Percentiles rank a stretch among this genome's conserved stretches.
Conservation (phyloP, 2,329 filamentous ascomycete species). For the Hansfordia pulvinata region DNA sequence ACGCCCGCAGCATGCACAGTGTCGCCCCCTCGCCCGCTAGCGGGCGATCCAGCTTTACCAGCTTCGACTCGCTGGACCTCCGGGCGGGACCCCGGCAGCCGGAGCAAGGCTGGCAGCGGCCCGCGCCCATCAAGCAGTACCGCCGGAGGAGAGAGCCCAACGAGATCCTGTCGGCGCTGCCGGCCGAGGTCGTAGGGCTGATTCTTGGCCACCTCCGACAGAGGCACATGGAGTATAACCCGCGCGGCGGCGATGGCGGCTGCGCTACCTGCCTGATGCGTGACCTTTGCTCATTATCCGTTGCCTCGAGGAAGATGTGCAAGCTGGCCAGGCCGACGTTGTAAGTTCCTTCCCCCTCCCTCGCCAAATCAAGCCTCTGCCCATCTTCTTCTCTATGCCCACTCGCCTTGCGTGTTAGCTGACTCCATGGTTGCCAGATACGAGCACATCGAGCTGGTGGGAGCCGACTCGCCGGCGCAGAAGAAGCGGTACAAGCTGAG, state of each 20-base stretch:
- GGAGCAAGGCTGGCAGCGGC: constrained; percentile 18
- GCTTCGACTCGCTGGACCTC: constrained; percentile 17
- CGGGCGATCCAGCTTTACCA: constrained; percentile 25
- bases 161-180: constrained; percentile 40
- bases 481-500: constrained; percentile 44
- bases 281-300: constrained; percentile 36
- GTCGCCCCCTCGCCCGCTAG: too few species aligned
- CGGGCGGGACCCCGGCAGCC: constrained; percentile 12
- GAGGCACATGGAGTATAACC: constrained; percentile 39
- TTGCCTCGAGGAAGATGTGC: constrained; percentile 37
- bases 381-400: constrained; percentile 1
- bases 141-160: constrained; percentile 24
- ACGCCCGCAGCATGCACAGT: constrained; percentile 13
- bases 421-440: constrained; percentile 25
- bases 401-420: constrained; percentile 3
- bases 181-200: constrained; percentile 42
- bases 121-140: constrained; percentile 19
- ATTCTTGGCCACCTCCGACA: constrained; percentile 40
- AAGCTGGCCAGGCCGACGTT: constrained; percentile 34
- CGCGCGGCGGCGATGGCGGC: constrained; percentile 29
- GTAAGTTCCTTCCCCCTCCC: constrained; percentile 23
- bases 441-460: constrained; percentile 42
- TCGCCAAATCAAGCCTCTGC: neutral
- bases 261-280: constrained; percentile 55
- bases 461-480: constrained; percentile 37